Evolutionary conservation across 2,329 filamentous ascomycete species (phyloP), one percentile per base, ranked within the genome.

Genomic region (Elsinoe fawcettii): DNA sequence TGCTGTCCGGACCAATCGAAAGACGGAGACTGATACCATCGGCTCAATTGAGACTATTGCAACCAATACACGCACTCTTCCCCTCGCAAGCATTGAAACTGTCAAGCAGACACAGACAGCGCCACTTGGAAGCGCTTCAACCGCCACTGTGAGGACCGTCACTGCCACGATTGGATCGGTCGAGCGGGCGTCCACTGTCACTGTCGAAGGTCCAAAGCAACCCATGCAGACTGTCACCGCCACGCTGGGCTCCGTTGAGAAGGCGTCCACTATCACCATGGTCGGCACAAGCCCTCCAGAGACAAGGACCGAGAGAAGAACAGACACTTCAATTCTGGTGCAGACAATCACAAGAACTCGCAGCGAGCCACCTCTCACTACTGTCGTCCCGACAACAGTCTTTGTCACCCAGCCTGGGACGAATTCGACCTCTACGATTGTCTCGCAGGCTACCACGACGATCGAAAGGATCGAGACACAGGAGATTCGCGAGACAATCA

Each of bases 341-440:
- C 51, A 30, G 7, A 55, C 51, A 8, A 12, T 41, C 22, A 56
- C 37, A 16, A 8, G 20, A 5, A 56, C 53, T 4, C 34, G 34
- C 14, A 56, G 34, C 53, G 41, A 49, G 30, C 39, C 39, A n/a
- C 27, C 54, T 11, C 9, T 49, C 39, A 56, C 54, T 12, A 32
- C 41, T n/a, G 20, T 56, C 2, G 30, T 46, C 11, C 54, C 54
- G 11, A 56, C 54, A 7, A 56, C 54, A 12, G 30, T 56, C 11
- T 32, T 34, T 22, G 16, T 34, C 9, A 56, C 25, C 16, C 6
- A 47, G 12, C 20, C 54, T 4, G 54, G 54, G 5, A 30, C n/a
- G 16, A 41, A 46, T 16, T 34, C 43, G 9, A 46, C 41, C 3
- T 7, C n/a, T 12, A 56, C 43, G 3, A 36, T 56, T 8, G 32